Percentiles rank a stretch among this genome's conserved stretches.
phyloP scores from a whole-genome alignment of 2,329 filamentous ascomycete genomes.

The Colletotrichum trifolii region DNA sequence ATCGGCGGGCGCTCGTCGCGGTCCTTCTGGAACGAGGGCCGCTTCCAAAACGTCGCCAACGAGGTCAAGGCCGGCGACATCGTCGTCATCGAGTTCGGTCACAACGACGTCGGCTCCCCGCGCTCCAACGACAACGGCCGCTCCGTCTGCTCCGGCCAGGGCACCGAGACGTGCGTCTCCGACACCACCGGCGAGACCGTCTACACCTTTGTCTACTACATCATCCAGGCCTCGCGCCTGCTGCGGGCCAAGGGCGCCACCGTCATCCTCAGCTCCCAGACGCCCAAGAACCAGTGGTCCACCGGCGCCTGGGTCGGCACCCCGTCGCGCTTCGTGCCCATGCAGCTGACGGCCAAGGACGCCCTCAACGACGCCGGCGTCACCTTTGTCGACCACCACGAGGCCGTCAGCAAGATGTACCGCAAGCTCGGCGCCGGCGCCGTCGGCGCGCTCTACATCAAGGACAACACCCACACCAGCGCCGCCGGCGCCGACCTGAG shows the following conservation, averaged over 20 bases:
- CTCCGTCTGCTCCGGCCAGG: slow-evolving; percentile 67
- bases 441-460: slow-evolving; percentile 65
- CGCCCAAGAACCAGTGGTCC: slow-evolving; percentile 70
- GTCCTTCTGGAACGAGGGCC: slow-evolving; percentile 73
- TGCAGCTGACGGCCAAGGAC: slow-evolving; percentile 51
- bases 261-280: slow-evolving; percentile 69
- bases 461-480: slow-evolving; percentile 73
- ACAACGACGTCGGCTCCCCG: slow-evolving; percentile 75
- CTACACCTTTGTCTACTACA: slow-evolving; percentile 69
- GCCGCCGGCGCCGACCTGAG: slow-evolving; percentile 64
- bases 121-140: slow-evolving; percentile 69
- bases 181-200: slow-evolving; percentile 63
- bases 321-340: slow-evolving; percentile 66
- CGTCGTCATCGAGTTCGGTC: slow-evolving; percentile 78
- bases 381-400: slow-evolving; percentile 68
- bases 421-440: slow-evolving; percentile 58
- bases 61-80: slow-evolving; percentile 68
- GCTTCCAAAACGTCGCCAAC: slow-evolving; percentile 68
- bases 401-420: slow-evolving; percentile 65
- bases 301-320: slow-evolving; percentile 60
- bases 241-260: slow-evolving; percentile 68
- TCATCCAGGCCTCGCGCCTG: slow-evolving; percentile 65
- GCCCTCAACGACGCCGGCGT: slow-evolving; percentile 48
- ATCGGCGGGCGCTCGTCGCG: slow-evolving; percentile 74
- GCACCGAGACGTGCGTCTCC: slow-evolving; percentile 64